Evolutionary conservation across 116 monocot species (phyloP), one percentile per base, ranked within the genome.

Genomic region (Cymodocea nodosa): DNA sequence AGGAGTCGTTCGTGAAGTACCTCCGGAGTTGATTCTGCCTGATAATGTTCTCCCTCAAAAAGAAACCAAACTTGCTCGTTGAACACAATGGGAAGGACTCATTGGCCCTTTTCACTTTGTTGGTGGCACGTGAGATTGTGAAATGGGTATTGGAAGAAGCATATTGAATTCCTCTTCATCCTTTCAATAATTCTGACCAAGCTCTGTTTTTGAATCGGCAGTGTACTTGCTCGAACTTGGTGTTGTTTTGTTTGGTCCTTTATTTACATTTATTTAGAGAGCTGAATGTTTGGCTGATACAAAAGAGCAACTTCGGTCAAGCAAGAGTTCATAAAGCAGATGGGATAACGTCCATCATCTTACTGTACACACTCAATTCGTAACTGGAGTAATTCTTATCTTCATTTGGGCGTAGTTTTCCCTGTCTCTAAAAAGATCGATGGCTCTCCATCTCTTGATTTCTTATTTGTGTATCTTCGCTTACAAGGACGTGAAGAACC

Each of bases 21-120:
- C 92, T 1, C 87, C 80, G 30, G 78, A 92, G 70, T 73, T 85
- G 62, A 75, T 71, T 40, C 77, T 91, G 59, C 84, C 87, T n/a
- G 80, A 78, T 64, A 83, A 74, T 39, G 50, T 85, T 30, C 25
- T 81, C n/a, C 74, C 79, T 14, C 59, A 64, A 73, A 82, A 83
- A 66, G 59, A 81, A 64, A 15, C 62, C 23, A 60, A 83, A 35
- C 44, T 48, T 56, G 34, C 57, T 23, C 48, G 15, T 44, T 49
- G 37, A 30, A 15, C 49, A 50, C 5, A n/a, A n/a, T 13, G 2
- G 25, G 35, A 34, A 22, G 51, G 23, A 50, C 20, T 50, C 37
- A 20, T 34, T 17, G 20, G 50, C 35, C 23, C 49, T 62, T 51
- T 62, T 24, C 50, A 6, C 17, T 44, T 35, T 44, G 9, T 70